phyloP scores from a whole-genome alignment of 306 rosid genomes.

The Castanea mollissima region DNA sequence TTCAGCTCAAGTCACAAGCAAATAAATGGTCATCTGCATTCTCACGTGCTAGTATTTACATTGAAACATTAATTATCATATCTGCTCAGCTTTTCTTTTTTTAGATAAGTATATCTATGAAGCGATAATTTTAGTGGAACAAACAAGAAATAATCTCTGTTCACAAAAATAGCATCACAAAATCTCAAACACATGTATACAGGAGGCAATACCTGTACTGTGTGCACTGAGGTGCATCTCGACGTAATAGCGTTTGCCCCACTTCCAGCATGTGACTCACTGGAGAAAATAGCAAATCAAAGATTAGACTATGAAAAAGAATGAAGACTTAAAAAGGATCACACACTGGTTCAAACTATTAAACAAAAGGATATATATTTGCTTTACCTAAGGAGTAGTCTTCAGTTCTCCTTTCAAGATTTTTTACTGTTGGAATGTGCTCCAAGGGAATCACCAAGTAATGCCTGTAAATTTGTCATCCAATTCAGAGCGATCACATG shows the following conservation, averaged over 20 bases:
- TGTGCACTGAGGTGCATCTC: slow-evolving; percentile 63
- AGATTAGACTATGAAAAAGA: slow-evolving; percentile 3
- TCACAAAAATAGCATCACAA: background rate
- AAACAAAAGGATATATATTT: background rate
- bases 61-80: background rate
- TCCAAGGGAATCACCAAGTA: slow-evolving; percentile 69
- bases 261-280: slow-evolving; percentile 75
- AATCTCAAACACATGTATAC: background rate
- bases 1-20: slow-evolving; percentile 1
- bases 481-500: slow-evolving; percentile 9
- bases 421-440: slow-evolving; percentile 63
- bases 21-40: background rate
- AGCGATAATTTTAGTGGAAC: no score
- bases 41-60: background rate
- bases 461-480: slow-evolving; percentile 47
- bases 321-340: background rate
- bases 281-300: slow-evolving; percentile 25
- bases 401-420: slow-evolving; percentile 52
- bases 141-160: background rate
- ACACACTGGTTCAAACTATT: background rate
- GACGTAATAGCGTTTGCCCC: slow-evolving; percentile 52
- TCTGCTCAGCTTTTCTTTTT: background rate
- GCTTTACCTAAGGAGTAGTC: slow-evolving; percentile 63
- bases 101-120: no score
- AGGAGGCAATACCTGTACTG: slow-evolving; percentile 46